phyloP scores from a whole-genome alignment of 495 filamentous ascomycete species.

The Podospora tetraspora region DNA sequence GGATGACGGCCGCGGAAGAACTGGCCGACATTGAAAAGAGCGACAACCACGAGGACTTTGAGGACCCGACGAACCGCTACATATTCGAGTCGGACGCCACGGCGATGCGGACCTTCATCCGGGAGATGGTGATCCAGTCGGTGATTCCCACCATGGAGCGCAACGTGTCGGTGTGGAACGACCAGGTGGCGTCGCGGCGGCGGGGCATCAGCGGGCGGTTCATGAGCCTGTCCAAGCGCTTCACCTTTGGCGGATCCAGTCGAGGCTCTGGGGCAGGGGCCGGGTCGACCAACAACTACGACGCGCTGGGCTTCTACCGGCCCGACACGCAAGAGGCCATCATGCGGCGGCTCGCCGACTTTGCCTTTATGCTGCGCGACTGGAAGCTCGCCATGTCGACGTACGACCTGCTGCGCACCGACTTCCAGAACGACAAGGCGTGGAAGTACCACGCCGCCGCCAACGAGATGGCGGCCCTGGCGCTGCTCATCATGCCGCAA shows the following conservation, averaged over 20 bases:
- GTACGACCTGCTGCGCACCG: conserved; percentile 80
- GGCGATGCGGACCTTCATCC: conserved; percentile 78
- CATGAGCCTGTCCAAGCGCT: conserved; percentile 84
- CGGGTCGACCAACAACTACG: conserved; percentile 63
- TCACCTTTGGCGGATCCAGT: conserved; percentile 62
- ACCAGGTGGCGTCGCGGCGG: conserved; percentile 87
- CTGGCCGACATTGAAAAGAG: conserved; percentile 61
- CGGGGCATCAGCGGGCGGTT: conserved; percentile 84
- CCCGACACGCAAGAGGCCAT: conserved; percentile 79
- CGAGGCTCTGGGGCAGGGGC: conserved; percentile 37
- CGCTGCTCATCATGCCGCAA: conserved; percentile 67
- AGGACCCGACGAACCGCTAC: conserved; percentile 60
- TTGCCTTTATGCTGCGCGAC: conserved; percentile 91
- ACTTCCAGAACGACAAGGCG: conserved; percentile 91
- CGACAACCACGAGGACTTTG: conserved; percentile 57
- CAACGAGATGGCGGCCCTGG: conserved; percentile 87
- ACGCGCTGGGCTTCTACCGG: conserved; percentile 75
- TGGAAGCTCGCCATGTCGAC: conserved; percentile 87
- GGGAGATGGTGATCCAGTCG: conserved; percentile 89
- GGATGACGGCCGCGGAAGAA: conserved; percentile 85
- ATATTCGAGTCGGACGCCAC: conserved; percentile 89
- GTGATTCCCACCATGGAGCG: conserved; percentile 94
- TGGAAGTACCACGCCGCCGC: conserved; percentile 92
- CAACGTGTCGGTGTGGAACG: conserved; percentile 85
- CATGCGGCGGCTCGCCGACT: conserved; percentile 91